Conservation (phyloP, 306 rosid genomes). For the Ormosia emarginata region DNA sequence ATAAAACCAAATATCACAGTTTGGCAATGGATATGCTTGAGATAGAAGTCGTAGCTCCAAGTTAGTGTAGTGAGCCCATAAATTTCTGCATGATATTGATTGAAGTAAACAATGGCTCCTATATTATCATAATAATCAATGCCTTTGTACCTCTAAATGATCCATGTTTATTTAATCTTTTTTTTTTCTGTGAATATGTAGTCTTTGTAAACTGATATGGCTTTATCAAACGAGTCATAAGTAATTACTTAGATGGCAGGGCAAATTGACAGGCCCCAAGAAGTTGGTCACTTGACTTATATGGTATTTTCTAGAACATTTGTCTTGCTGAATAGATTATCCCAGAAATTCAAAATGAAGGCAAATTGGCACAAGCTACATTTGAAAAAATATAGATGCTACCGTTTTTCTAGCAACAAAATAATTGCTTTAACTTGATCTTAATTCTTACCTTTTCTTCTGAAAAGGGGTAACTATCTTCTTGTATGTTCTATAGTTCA, state of each 20-base stretch:
- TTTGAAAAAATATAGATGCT: too few relatives aligned
- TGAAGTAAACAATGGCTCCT: neutral
- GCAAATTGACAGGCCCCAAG: slow-evolving; percentile 29
- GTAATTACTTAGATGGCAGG: neutral
- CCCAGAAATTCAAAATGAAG: too few relatives aligned
- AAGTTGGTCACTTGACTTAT: too few relatives aligned
- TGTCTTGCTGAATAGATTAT: too few relatives aligned
- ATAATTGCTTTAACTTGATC: too few relatives aligned
- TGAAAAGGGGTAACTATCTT: too few relatives aligned
- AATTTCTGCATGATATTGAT: neutral
- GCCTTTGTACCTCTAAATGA: neutral
- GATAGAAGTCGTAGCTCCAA: neutral
- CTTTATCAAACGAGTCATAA: neutral
- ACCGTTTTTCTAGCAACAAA: too few relatives aligned
- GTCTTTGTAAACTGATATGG: neutral
- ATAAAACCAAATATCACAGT: neutral
- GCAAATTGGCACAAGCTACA: too few relatives aligned
- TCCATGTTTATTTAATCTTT: neutral
- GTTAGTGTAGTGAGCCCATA: neutral
- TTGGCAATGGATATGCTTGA: neutral
- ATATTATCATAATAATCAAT: neutral
- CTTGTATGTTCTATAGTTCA: too few relatives aligned
- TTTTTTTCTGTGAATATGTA: too few relatives aligned
- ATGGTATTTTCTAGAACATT: too few relatives aligned
- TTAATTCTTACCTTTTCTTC: too few relatives aligned